These are phyloP conservation scores for Aspergillus arachidicola DNA, from an alignment of 2,329 filamentous ascomycete species.

Conservation along the genomic window DNA sequence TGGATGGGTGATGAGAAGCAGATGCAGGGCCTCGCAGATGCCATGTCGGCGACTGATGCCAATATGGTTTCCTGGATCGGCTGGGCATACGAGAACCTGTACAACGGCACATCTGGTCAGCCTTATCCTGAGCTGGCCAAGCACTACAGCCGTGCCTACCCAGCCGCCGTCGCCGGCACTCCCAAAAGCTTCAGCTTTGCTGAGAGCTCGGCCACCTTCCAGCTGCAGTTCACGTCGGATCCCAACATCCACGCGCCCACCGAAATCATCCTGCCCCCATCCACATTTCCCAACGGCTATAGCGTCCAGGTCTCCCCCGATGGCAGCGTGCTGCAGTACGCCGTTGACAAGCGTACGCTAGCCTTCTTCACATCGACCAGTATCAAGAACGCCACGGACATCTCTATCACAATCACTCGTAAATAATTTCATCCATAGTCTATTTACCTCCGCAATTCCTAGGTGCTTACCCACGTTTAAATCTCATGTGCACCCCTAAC, in stretches of 20 bases:
- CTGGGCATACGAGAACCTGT: conserved; percentile 18
- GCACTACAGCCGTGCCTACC: conserved; percentile 19
- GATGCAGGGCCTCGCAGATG: conserved; percentile 16
- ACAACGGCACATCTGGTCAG: conserved; percentile 14
- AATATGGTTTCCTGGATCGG: conserved; percentile 20
- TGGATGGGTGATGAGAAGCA: conserved; percentile 20
- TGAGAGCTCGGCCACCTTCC: conserved; percentile 13
- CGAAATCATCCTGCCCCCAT: conserved; percentile 14
- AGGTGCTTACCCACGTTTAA: background rate
- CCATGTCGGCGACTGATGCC: conserved; percentile 18
- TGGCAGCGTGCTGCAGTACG: conserved; percentile 11
- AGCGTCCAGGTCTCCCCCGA: conserved; percentile 12
- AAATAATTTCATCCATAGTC: background rate
- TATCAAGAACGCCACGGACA: background rate
- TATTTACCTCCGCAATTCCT: background rate
- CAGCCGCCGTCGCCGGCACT: conserved; percentile 14
- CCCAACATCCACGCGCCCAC: conserved; percentile 13
- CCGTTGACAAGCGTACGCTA: conserved; percentile 13
- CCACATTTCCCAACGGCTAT: conserved; percentile 16
- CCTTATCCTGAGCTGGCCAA: conserved; percentile 15
- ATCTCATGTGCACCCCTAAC: too few species aligned
- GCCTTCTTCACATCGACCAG: conserved; percentile 18
- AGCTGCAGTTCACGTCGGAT: conserved; percentile 15
- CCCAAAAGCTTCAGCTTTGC: conserved; percentile 13
- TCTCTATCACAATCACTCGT: conserved; percentile 5